These are phyloP conservation scores for Hymenoscyphus repandus DNA, from an alignment of 2,329 filamentous ascomycete genomes.

Conservation along the genomic window DNA sequence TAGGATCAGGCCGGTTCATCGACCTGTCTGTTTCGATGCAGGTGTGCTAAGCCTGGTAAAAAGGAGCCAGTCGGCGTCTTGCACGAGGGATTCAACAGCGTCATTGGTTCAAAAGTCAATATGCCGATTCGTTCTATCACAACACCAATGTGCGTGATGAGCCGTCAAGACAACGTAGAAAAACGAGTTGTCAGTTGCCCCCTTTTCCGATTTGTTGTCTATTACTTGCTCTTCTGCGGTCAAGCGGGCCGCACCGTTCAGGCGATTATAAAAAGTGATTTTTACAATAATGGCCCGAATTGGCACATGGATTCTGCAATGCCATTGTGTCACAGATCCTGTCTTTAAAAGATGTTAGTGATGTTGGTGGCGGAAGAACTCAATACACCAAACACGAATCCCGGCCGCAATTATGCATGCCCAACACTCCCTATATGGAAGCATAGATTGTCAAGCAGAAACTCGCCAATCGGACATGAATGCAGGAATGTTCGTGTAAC, in stretches of 20 bases:
- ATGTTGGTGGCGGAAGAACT: no score
- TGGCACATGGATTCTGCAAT: no score
- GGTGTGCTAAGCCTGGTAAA: background rate
- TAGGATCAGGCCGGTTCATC: background rate
- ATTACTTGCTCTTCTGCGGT: background rate
- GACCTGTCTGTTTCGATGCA: background rate
- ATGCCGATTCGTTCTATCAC: background rate
- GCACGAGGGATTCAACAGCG: background rate
- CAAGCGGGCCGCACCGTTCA: background rate
- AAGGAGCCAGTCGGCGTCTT: background rate
- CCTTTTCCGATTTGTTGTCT: background rate
- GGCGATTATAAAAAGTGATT: background rate
- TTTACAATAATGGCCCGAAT: no score
- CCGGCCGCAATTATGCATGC: no score
- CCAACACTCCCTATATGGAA: no score
- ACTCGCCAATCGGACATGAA: no score
- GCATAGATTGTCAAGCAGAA: no score
- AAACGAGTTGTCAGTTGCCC: background rate
- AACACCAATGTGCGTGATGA: background rate
- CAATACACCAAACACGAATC: no score
- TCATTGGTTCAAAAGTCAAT: background rate
- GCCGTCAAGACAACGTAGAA: background rate
- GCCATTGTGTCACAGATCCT: no score
- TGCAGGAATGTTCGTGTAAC: no score
- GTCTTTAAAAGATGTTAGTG: no score